Evolutionary conservation across 2,329 filamentous ascomycete genomes (phyloP), one percentile per base, ranked within the genome.

Genomic region (Ophiostoma ulmi): DNA sequence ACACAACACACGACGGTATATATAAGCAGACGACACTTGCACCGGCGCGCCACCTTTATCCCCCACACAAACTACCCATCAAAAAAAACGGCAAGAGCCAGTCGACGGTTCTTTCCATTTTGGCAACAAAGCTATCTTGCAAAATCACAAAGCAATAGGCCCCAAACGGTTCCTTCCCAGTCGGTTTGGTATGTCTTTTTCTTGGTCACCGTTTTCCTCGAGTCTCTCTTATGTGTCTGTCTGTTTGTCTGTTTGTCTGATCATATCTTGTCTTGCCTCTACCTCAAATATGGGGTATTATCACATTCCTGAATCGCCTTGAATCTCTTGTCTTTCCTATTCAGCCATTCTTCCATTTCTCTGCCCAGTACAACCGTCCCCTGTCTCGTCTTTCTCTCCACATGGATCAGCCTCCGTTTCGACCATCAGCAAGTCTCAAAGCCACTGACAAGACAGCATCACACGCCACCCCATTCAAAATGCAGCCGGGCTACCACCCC

Each of bases 401-500:
- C 58, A 31, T 20, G 31, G 58, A 17, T 36, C 31, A 13, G 26
- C 31, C 58, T 63, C 58, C 58, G 58, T 63, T 63, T 36, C 3
- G 35, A 14, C 61, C 61, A 6, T n/a, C 31, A 8, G 13, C 58
- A 35, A 35, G 13, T 17, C 58, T 31, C 31, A 64, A 14, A 13
- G 31, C 14, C 31, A 58, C 52, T 38, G 61, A 65, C 61, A 65
- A n/a, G 31, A 39, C 36, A 65, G 63, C 17, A 36, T 38, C 3
- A 17, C 8, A 36, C 31, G 31, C 35, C 7, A 17, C n/a, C 26
- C 65, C 26, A 17, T 4, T 20, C 65, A 67, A 17, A 4, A 67
- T 67, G 65, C 65, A 67, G 65, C 65, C 65, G 26, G 65, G 65
- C 65, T 48, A 67, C 8, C 65, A 39, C 26, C 63, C 63, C 13